Conservation (phyloP, 495 filamentous ascomycete species). For the Lophiostoma macrostomum region DNA sequence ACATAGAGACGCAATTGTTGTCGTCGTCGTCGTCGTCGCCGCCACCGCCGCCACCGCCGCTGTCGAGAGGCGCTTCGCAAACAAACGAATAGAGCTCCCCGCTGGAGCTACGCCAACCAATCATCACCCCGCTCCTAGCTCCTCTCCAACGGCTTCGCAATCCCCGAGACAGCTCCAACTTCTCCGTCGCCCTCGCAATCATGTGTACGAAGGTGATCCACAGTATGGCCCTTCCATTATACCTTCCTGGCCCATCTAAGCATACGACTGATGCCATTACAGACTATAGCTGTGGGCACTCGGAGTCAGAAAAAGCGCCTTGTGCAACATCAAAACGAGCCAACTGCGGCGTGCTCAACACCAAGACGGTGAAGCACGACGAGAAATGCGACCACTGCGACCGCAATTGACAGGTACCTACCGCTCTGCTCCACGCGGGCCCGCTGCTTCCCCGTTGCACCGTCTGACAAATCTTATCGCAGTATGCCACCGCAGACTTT, state of each 20-base stretch:
- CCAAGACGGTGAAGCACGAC: constrained; percentile 39
- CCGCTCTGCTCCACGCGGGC: neutral
- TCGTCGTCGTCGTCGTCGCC: too few species aligned
- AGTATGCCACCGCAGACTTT: constrained; percentile 36
- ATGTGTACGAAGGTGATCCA: constrained; percentile 43
- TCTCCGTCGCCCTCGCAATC: neutral
- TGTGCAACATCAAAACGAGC: constrained; percentile 40
- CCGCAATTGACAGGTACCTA: constrained; percentile 32
- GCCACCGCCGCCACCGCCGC: too few species aligned
- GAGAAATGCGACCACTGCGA: constrained; percentile 42
- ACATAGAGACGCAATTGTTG: too few species aligned
- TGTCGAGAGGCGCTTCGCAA: too few species aligned
- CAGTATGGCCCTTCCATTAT: too few species aligned
- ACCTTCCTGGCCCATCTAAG: too few species aligned
- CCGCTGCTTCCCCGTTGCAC: constrained; percentile 10
- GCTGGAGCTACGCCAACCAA: neutral
- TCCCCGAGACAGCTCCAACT: neutral
- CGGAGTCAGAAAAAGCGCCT: constrained; percentile 32
- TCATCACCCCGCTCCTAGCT: neutral
- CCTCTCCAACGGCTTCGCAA: neutral
- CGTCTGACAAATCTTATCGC: constrained; percentile 29
- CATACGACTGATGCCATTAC: too few species aligned
- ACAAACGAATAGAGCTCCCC: constrained; percentile 12
- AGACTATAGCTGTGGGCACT: constrained; percentile 40
- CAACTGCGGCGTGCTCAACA: constrained; percentile 33